Percentiles rank a stretch among this genome's conserved stretches.
These are phyloP conservation scores for Wickerhamomyces chambardii DNA, from an alignment of 805 yeast species.

Conservation along the genomic window DNA sequence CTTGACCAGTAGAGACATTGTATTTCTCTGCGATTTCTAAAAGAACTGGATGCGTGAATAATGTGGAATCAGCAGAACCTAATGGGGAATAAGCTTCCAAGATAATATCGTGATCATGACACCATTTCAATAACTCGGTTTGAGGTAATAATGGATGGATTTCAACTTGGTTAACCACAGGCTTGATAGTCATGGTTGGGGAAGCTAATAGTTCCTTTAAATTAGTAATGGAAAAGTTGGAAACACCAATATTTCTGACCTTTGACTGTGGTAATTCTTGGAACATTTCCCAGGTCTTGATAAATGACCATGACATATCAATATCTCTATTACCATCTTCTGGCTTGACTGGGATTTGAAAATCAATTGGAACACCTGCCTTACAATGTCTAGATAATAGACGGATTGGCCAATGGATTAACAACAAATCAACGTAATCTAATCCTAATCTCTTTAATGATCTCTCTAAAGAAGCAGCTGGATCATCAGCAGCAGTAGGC, in stretches of 20 bases:
- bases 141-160: conserved; percentile 69
- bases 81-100: conserved; percentile 76
- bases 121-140: conserved; percentile 40
- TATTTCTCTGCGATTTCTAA: conserved; percentile 34
- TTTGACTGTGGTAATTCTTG: conserved; percentile 50
- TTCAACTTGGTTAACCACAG: conserved; percentile 72
- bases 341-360: conserved; percentile 18
- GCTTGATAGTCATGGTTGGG: conserved; percentile 41
- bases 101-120: conserved; percentile 39
- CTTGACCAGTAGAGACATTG: conserved; percentile 33
- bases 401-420: conserved; percentile 80
- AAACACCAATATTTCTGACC: conserved; percentile 65
- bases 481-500: conserved; percentile 37
- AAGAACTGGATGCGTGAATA: conserved; percentile 34
- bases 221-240: conserved; percentile 56
- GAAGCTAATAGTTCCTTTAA: conserved; percentile 39
- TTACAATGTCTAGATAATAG: conserved; percentile 8
- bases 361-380: conserved; percentile 14
- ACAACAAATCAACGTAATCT: conserved; percentile 71
- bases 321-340: conserved; percentile 30
- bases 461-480: conserved; percentile 41
- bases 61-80: conserved; percentile 51
- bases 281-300: conserved; percentile 56
- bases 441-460: conserved; percentile 56
- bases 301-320: conserved; percentile 30